Evolutionary conservation across 2,329 filamentous ascomycete species (phyloP).

Genomic region (Drechslerella dactyloides): DNA sequence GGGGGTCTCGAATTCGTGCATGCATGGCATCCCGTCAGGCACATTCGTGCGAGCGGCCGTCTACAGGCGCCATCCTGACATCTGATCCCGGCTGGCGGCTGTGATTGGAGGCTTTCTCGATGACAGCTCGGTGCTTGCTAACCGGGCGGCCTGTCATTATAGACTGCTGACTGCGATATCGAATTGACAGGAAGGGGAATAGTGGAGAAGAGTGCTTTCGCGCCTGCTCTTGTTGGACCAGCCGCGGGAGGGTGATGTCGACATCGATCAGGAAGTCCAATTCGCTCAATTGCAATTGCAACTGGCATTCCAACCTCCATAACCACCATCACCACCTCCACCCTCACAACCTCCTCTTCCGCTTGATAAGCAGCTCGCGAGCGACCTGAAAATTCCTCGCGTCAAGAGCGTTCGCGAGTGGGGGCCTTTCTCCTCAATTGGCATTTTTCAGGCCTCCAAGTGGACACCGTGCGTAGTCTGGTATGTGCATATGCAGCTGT

Average conservation of each 20-base stretch:
- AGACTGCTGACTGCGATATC: no score
- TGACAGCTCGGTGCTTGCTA: neutral
- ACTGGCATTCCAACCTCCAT: neutral
- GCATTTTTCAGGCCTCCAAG: neutral
- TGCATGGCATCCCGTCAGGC: neutral
- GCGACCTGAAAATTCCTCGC: neutral
- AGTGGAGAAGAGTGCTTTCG: no score
- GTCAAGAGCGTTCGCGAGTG: neutral
- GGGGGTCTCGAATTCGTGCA: neutral
- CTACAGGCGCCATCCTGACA: neutral
- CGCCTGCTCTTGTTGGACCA: no score
- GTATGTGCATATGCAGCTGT: slow-evolving; percentile 1
- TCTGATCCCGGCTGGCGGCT: neutral
- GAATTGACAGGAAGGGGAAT: no score
- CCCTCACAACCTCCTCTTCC: neutral
- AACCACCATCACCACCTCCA: neutral
- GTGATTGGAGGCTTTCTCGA: neutral
- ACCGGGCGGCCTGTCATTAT: no score
- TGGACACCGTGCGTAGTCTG: neutral
- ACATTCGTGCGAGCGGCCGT: neutral
- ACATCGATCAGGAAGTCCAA: no score
- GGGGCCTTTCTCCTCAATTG: neutral
- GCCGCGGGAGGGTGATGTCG: no score
- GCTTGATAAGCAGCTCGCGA: neutral
- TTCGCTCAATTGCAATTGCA: neutral